These are phyloP conservation scores for Vickermania spadyakhi DNA, from an alignment of 208 protist genomes.

Conservation along the genomic window DNA sequence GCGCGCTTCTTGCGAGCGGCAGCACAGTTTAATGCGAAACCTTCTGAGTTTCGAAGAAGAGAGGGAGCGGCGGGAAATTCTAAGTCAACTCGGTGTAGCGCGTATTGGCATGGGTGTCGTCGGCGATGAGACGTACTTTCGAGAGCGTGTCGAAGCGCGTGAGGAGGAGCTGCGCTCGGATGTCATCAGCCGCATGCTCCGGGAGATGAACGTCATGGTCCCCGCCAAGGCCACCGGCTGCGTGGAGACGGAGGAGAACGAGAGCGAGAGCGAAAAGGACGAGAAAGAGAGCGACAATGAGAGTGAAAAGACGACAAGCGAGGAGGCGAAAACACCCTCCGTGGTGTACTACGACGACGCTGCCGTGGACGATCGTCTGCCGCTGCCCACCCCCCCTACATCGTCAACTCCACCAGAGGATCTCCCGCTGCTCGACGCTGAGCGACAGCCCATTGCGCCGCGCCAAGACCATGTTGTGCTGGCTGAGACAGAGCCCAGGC, in stretches of 20 bases:
- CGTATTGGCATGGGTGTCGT: not conserved
- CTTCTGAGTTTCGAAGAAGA: slow-evolving; percentile 15
- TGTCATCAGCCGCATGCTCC: not conserved
- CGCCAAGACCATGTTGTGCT: no score
- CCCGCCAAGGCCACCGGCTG: not conserved
- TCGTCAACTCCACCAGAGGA: no score
- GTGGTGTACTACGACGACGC: not conserved
- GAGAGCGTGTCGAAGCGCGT: not conserved
- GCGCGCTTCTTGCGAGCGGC: slow-evolving; percentile 14
- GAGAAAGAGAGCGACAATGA: slow-evolving; percentile 1
- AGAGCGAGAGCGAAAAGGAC: slow-evolving; percentile 2
- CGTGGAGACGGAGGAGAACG: not conserved
- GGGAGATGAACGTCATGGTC: not conserved
- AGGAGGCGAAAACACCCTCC: not conserved
- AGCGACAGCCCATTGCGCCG: no score
- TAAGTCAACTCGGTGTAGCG: not conserved
- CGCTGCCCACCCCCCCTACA: not conserved
- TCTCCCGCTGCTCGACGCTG: no score
- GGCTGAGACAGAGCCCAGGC: no score
- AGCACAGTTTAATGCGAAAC: slow-evolving; percentile 10
- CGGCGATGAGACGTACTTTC: slow-evolving; percentile 1
- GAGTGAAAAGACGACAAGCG: not conserved
- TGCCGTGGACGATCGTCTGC: not conserved
- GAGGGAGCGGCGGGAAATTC: slow-evolving; percentile 6
- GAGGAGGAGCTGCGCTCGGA: not conserved